Base-by-base conservation (phyloP, 768 basidiomycete genomes). In the Multifurca ochricompacta region DNA sequence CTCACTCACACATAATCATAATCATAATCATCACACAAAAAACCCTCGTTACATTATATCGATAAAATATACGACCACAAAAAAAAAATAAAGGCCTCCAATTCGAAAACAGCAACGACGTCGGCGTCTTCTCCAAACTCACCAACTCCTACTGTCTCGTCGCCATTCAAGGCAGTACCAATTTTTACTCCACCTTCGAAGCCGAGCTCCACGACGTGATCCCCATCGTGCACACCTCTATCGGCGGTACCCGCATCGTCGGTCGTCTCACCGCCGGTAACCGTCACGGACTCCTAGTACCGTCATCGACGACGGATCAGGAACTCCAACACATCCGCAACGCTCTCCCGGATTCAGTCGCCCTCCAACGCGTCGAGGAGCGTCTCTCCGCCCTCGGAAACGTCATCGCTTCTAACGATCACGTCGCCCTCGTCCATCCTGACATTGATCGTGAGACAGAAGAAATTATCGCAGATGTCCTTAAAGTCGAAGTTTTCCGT, bases 131-230 rank as follows among this genome's bases (percentile, higher is more conserved):
- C 73, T 77, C 92, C 65, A 96, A 96, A 73, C 79, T 98, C 66
- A 97, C 95, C 66, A 98, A 99, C 77, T 89, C 85, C 66, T 99
- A 96, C 79, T 97, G 95, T 73, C 83, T 99, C 44, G 82, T 81
- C 64, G 91, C 93, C 59, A 81, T 97, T 67, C 87, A 92, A 69
- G 88, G 94, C 70, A 88, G 91, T 71, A 85, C 92, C 60, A 98
- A 98, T 73, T 99, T 99, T 66, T 95, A 94, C 77, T 96, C 93
- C 23, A 87, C 91, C 14, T 98, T 98, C 69, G 94, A 99, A 77
- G 81, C 85, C 61, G 94, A 98, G 66, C 82, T 94, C 35, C 82
- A 82, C 53, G 95, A 95, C 66, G 85, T 96, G 53, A 78, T 97
- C 66, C 95, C 95, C 55, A 89, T 98, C 73, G 88, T 98, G 48